phyloP scores from a whole-genome alignment of 192 early-diverging fungal genomes.

The Coemansia sp. region DNA sequence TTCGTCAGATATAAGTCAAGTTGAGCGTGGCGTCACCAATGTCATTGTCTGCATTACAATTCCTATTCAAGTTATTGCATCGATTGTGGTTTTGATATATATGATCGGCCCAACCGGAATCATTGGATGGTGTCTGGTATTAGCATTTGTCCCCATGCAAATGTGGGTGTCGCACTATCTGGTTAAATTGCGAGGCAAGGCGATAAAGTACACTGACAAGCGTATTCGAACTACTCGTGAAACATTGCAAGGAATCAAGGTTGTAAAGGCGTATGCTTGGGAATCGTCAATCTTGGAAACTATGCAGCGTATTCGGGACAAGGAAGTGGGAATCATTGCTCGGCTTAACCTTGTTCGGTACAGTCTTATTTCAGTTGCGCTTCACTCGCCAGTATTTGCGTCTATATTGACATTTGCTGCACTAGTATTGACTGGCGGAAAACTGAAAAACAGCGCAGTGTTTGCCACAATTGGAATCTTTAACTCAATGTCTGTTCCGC shows the following conservation, averaged over 20 bases:
- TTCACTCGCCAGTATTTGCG: constrained; percentile 46
- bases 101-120: constrained; percentile 44
- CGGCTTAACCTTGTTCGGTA: constrained; percentile 36
- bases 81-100: constrained; percentile 30
- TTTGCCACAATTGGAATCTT: constrained; percentile 55
- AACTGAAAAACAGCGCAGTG: constrained; percentile 31
- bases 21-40: constrained; percentile 47
- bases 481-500: constrained; percentile 41
- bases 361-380: constrained; percentile 39
- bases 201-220: constrained; percentile 40
- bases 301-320: constrained; percentile 30
- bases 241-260: constrained; percentile 62
- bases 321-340: constrained; percentile 36
- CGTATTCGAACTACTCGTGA: constrained; percentile 50
- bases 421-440: constrained; percentile 21
- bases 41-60: constrained; percentile 41
- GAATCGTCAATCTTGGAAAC: constrained; percentile 36
- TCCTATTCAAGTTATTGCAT: constrained; percentile 42
- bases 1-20: constrained; percentile 47
- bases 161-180: constrained; percentile 48
- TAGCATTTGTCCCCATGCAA: constrained; percentile 47
- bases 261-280: constrained; percentile 73
- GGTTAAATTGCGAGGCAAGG: constrained; percentile 20
- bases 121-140: constrained; percentile 34
- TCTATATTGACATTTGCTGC: constrained; percentile 42